Base-by-base conservation (phyloP, 257 asterid species). In the Datura wrightii region DNA sequence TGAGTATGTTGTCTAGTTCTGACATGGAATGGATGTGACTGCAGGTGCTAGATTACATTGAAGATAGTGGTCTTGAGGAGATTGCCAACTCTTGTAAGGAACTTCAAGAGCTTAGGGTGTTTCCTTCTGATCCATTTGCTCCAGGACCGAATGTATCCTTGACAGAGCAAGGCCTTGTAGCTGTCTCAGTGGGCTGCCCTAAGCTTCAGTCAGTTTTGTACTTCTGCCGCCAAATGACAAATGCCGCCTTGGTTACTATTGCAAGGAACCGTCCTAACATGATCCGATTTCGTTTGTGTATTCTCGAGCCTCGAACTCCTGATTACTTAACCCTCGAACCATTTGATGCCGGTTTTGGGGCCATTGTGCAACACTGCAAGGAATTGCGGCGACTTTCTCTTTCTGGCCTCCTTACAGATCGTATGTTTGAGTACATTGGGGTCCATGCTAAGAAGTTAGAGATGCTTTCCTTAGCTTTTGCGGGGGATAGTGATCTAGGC, bases 101-200 rank as follows among this genome's bases (percentile, higher is more conserved):
- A 63, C 44, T 63, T 34, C 71, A 63, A 41, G 53, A 69, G 52
- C 79, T 69, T 69, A 41, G 53, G 79, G 79, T 70, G 6, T 70
- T 70, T 41, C 54, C 79, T 41, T 69, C 15, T 3, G 34, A 69
- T 16, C 78, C 14, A 67, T 18, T 15, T 39, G 78, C 78, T 3
- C 52, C 19, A 14, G 14, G 13, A 67, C 78, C 31, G 1, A 67
- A 67, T 67, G 78, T 39, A 69, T 39, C 78, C 53, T 69, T 69
- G 78, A 69, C 78, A 24, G 78, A 69, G 78, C 34, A 39, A 67
- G 53, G 53, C 48, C 79, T 69, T 69, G 79, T 69, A 70, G 54
- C 54, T 41, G 36, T 70, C 16, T 70, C 36, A 8, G 14, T 10
- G 24, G 54, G 16, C 54, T 70, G 34, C 79, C 16, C 5, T 18